Evolutionary conservation across 140 eudicot species (phyloP), one percentile per base, ranked within the genome.

Genomic region (Artemisia princeps): DNA sequence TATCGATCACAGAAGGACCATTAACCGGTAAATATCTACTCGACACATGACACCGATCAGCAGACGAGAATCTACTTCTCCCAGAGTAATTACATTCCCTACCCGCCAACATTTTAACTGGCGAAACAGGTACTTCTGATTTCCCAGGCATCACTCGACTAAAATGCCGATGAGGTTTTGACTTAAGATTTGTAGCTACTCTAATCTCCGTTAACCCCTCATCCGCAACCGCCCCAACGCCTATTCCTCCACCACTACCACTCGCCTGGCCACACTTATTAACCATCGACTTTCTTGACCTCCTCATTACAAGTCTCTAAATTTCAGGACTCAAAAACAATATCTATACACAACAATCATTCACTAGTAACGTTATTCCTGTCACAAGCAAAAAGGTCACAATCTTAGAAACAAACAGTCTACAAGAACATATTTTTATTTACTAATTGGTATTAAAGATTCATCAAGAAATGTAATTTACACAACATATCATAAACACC

Each of bases 61-160:
- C 80, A n/a, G 83, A 72, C 1, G 95, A 76, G 69, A 92, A 92
- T 66, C 83, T 83, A 20, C 96, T 78, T 72, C 89, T 86, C 61
- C 96, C 94, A 16, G 82, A 79, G 72, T 70, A 84, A 74, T 92
- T 92, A 58, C 83, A 71, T 68, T 92, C 98, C 66, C 98, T 77
- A 10, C 86, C 84, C 1, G 66, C 80, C 83, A 92, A 65, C 98
- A 92, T 85, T 66, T 82, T 72, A 22, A 83, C 89, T 0, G 96
- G 88, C 10, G 96, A 88, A 74, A 92, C 64, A 2, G 80, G 86
- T 2, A 67, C 16, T 65, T 26, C 81, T 1, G 74, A 67, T 72
- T 81, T 83, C 2, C 89, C 89, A 1, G 90, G 90, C 46, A 66
- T 42, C 6, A 72, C 74, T 48, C 75, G 67, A 70, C 75, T 78